Evolutionary conservation across 2,329 filamentous ascomycete genomes (phyloP), one percentile per base, ranked within the genome.

Genomic region (Rutstroemia sp.): DNA sequence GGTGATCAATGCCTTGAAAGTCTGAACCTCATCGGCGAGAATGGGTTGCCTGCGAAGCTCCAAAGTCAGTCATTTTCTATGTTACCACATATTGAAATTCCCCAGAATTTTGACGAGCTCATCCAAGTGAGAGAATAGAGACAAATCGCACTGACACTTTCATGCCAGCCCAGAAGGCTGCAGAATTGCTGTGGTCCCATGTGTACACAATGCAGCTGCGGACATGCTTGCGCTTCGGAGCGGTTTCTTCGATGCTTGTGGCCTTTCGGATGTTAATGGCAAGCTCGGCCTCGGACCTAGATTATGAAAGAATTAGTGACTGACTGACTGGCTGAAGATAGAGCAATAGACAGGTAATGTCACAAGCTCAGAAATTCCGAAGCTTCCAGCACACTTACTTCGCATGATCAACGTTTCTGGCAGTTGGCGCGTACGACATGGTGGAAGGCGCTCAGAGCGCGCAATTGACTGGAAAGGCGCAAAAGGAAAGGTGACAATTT

Each of bases 161-260:
- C 81, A 99, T 95, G 71, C 92, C 92, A 57, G 90, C 85, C 94
- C 94, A 99, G 73, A 99, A 99, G 70, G 92, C 90, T 70, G 85
- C 80, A 44, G 92, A 95, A 63, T 88, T 95, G 76, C 95, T 95
- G 77, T 99, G 91, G 74, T 99, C 94, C 94, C 94, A 99, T 58
- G 92, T 97, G 73, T 97, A 97, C 47, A 99, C 92, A 68, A 99
- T 99, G 71, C 90, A 95, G 72, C 88, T 91, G 70, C 94, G 89
- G 58, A 99, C 94, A 88, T 99, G 94, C 76, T 99, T 99, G 67
- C 83, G 80, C 71, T 86, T 86, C 39, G 83, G 83, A 6, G 83
- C 83, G 1, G 83, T 81, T 70, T 88, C 84, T 64, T 88, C 84
- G 66, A 77, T 77, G 67, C 78, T 87, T 52, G 84, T 88, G 18